Conservation (phyloP, 805 yeast genomes). For the Teunomyces cretensis region DNA sequence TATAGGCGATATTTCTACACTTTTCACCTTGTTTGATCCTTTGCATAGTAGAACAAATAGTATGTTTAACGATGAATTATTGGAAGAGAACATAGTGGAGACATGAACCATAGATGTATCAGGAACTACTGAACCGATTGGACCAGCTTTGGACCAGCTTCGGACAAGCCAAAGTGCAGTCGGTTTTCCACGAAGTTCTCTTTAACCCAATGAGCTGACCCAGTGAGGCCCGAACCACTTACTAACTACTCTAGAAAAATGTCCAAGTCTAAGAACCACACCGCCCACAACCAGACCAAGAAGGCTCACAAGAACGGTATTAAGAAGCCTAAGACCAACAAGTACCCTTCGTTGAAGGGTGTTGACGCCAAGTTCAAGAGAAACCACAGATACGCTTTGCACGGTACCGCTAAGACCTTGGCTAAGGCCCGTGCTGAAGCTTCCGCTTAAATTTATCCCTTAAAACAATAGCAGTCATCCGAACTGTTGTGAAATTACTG, state of each 20-base stretch:
- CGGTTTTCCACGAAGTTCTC: too few species aligned
- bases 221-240: slow-evolving; percentile 4
- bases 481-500: slow-evolving; percentile 7
- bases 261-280: slow-evolving; percentile 99
- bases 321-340: slow-evolving; percentile 98
- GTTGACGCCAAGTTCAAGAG: slow-evolving; percentile 99
- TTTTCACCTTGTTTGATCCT: slow-evolving; percentile 3
- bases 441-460: slow-evolving; percentile 27
- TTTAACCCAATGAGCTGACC: too few species aligned
- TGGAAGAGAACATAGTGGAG: not conserved
- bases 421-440: slow-evolving; percentile 72
- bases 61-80: not conserved
- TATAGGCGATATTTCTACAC: not conserved
- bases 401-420: slow-evolving; percentile 93
- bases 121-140: not conserved
- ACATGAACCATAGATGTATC: not conserved
- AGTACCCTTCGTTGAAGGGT: slow-evolving; percentile 97
- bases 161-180: too few species aligned
- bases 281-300: slow-evolving; percentile 99
- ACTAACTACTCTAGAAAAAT: slow-evolving; percentile 51
- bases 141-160: too few species aligned
- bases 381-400: slow-evolving; percentile 99
- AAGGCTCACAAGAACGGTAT: slow-evolving; percentile 99
- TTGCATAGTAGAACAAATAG: slow-evolving; percentile 3
- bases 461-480: not conserved